phyloP scores from a whole-genome alignment of 2,329 filamentous ascomycete genomes.

The Talaromyces amestolkiae region DNA sequence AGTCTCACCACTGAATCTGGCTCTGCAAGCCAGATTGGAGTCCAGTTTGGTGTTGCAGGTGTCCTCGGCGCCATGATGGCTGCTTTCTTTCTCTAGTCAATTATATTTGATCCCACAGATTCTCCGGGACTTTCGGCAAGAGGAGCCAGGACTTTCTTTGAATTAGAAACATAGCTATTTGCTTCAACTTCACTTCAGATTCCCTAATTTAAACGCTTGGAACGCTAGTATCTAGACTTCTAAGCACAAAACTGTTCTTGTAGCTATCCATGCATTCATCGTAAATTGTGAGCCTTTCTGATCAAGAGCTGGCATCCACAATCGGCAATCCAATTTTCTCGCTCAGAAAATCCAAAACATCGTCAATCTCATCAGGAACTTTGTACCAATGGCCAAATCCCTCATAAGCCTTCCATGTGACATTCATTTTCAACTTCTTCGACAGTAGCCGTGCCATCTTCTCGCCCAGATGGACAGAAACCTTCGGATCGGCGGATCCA shows the following conservation, averaged over 20 bases:
- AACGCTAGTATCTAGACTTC: neutral
- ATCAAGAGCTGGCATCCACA: neutral
- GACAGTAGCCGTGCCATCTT: constrained; percentile 12
- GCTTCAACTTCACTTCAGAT: neutral
- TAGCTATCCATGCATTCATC: neutral
- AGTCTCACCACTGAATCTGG: constrained; percentile 26
- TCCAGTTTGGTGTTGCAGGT: constrained; percentile 34
- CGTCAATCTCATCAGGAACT: constrained; percentile 49
- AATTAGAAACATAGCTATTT: neutral
- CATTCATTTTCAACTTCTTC: constrained; percentile 8
- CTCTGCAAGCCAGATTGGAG: constrained; percentile 28
- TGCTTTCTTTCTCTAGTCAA: constrained; percentile 37
- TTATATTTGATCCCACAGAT: neutral
- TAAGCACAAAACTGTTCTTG: neutral
- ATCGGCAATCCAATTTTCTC: constrained; percentile 19
- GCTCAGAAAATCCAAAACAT: constrained; percentile 40
- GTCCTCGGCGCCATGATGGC: constrained; percentile 36
- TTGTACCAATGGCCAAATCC: constrained; percentile 51
- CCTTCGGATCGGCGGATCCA: neutral
- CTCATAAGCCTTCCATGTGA: constrained; percentile 42
- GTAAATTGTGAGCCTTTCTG: neutral
- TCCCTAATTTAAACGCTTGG: neutral
- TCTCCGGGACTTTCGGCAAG: neutral
- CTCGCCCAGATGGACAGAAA: neutral
- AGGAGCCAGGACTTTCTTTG: neutral